These are phyloP conservation scores for Euphorbia pulcherrima DNA, from an alignment of 345 rosid species.

Conservation along the genomic window DNA sequence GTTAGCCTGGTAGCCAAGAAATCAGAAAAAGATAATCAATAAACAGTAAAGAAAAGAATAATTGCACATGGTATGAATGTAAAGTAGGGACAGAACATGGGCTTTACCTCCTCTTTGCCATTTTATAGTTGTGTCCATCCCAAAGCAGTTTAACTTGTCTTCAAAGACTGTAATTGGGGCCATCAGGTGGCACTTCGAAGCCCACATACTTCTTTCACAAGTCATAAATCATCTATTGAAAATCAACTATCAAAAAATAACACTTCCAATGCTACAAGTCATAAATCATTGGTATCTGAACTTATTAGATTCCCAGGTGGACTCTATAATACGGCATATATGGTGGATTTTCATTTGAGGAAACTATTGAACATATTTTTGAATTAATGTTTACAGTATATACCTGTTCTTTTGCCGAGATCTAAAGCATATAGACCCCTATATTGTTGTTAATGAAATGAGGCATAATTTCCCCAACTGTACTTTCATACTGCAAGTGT, in stretches of 20 bases:
- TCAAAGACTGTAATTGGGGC: not conserved
- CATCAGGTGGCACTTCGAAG: slow-evolving; percentile 4
- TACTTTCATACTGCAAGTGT: too few relatives aligned
- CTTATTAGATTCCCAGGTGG: not conserved
- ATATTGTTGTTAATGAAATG: too few relatives aligned
- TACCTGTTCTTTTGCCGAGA: not conserved
- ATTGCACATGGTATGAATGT: not conserved
- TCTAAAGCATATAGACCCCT: too few relatives aligned
- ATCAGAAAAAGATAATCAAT: not conserved
- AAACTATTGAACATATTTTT: too few relatives aligned
- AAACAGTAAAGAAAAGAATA: not conserved
- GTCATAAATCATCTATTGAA: not conserved
- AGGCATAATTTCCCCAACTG: too few relatives aligned
- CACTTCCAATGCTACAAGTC: too few relatives aligned
- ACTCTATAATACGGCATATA: not conserved
- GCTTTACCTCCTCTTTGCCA: not conserved
- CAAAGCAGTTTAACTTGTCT: not conserved
- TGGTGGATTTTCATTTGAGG: not conserved
- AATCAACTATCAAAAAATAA: too few relatives aligned
- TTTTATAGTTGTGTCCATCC: not conserved
- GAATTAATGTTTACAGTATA: too few relatives aligned
- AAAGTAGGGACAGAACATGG: not conserved
- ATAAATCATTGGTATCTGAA: not conserved
- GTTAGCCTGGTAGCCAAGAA: not conserved
- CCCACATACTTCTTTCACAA: not conserved